Evolutionary conservation across 306 rosid species (phyloP), one percentile per base, ranked within the genome.

Genomic region (Dicorynia guianensis): DNA sequence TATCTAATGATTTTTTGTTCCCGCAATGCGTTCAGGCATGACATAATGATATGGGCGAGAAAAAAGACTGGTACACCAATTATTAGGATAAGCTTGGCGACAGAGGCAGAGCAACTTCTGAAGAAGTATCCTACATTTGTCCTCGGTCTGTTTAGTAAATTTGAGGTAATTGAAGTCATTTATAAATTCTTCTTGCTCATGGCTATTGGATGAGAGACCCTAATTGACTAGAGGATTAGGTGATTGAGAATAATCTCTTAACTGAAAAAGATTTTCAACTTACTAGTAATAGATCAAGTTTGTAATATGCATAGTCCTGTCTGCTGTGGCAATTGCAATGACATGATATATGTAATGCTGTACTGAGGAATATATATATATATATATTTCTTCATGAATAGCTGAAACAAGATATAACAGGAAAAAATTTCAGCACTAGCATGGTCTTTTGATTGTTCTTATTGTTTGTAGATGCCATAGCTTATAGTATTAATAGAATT

Each of bases 11-110:
- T 18, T 34, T 40, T 68, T 40, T n/a, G n/a, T n/a, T 69, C 47
- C 15, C 48, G 34, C 57, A 76, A 15, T 69, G 68, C 50, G 82
- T 79, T 81, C 93, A 92, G 99, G 85, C 92, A 87, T 78, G 97
- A 92, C 56, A 89, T 95, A 67, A 97, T 92, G 78, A 74, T 82
- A 74, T 92, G 99, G 99, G 80, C 87, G 0, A 85, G 85, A 83
- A 95, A 95, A 82, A 92, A 84, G 82, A 95, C 91, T 0, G 91
- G 97, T 39, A 79, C 70, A 2, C 93, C 97, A 79, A 89, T 92
- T 69, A 78, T 82, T 71, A 83, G 85, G 63, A 82, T 86, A 85
- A 86, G 69, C 73, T 82, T 89, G 0, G 83, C 69, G 71, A 43
- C 69, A 9, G 97, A 81, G 60, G 92, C 97, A 8, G 85, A 89